Evolutionary conservation across 257 asterid genomes (phyloP), one percentile per base, ranked within the genome.

Genomic region (Solanum peruvianum): DNA sequence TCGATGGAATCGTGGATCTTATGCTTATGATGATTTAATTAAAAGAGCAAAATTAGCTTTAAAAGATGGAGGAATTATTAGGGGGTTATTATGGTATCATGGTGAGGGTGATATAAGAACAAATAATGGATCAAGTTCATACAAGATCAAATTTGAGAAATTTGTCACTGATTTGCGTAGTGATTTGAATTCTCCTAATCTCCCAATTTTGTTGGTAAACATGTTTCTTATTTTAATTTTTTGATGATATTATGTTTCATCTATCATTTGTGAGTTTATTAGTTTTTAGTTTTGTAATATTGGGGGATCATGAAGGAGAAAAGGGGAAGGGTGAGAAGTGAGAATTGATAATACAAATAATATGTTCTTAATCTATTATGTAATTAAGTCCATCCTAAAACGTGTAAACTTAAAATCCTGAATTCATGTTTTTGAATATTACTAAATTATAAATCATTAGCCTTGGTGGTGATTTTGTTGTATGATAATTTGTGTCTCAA

Each of bases 51-150:
- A 73, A 80, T 91, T 92, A 1, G 97, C 98, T 4, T 14, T 41
- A 66, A 88, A 29, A 6, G 84, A 89, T 3, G 96, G 94, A 2
- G 94, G 93, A 4, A 56, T 58, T 0, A 84, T 94, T 21, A 88
- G 89, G 86, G 96, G 91, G 0, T 41, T 96, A 31, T 67, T 94
- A 10, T 95, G 98, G 98, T 95, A 93, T 77, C 98, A 95, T 81
- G 98, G 98, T 1, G 96, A 93, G 91, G 92, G 93, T 42, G 98
- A 94, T 29, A 91, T 95, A 1, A 35, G 1, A 12, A 64, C 3
- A 11, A 42, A n/a, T 1, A 89, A 85, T 35, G 93, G 92, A 85
- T 95, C 95, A 7, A 86, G 80, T 25, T 16, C 86, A 11, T 94
- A 92, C 52, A 90, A 88, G 89, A 69, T 37, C 52, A 89, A 93